A percentile compares a stretch with the other conserved stretches of the same genome.
These are phyloP conservation scores for Candida lessepsii DNA, from an alignment of 805 yeast genomes.

Conservation along the genomic window DNA sequence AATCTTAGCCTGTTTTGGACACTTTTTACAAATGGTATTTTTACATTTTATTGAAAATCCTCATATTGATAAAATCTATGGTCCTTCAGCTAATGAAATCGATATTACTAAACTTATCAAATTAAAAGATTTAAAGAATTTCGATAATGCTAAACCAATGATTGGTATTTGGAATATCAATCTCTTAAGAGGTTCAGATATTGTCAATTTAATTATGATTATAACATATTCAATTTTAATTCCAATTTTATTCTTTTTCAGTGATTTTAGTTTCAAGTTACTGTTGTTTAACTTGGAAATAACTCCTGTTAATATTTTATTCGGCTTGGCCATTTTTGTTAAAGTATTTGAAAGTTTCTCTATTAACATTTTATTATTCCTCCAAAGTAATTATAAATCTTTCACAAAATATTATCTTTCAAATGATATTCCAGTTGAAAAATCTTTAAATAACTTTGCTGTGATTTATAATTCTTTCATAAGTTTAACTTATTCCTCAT, in stretches of 20 bases:
- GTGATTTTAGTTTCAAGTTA: neutral
- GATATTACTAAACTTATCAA: constrained; percentile 40
- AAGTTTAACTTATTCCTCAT: constrained; percentile 55
- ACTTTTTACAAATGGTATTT: constrained; percentile 72
- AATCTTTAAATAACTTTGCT: constrained; percentile 74
- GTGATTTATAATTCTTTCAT: constrained; percentile 52
- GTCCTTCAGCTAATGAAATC: constrained; percentile 44
- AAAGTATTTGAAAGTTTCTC: constrained; percentile 52
- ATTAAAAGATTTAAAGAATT: constrained; percentile 47
- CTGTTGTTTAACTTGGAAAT: neutral
- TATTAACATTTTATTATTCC: constrained; percentile 50
- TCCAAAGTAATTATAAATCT: constrained; percentile 58
- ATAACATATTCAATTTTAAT: constrained; percentile 41
- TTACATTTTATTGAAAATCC: constrained; percentile 78
- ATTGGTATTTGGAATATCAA: constrained; percentile 64
- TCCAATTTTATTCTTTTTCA: constrained; percentile 34
- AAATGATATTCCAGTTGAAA: constrained; percentile 60
- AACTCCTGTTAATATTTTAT: constrained; percentile 28
- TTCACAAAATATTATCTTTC: constrained; percentile 66
- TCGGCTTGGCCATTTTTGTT: constrained; percentile 42
- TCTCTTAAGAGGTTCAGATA: constrained; percentile 62
- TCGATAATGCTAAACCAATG: constrained; percentile 48
- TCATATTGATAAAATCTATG: constrained; percentile 77
- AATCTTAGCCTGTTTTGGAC: constrained; percentile 70
- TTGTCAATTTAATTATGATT: constrained; percentile 45